Percentiles rank a stretch among this genome's conserved stretches.
Conservation (phyloP, 441 rosid genomes). For the Gossypium gossypioides region DNA sequence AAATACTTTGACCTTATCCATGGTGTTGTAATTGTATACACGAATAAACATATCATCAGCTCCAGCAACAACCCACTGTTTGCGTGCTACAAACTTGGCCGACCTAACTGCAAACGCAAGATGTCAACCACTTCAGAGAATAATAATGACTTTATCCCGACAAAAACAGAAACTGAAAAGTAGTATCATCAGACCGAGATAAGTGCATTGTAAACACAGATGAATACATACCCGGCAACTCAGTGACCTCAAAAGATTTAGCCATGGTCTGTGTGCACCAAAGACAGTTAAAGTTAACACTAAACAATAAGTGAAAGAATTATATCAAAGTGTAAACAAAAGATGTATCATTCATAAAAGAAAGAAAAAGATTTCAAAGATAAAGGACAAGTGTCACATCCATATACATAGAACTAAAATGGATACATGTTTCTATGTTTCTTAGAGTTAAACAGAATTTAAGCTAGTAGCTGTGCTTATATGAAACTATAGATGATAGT, state of each 20-base stretch:
- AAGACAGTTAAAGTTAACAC: conserved; percentile 20
- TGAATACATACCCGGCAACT: conserved; percentile 44
- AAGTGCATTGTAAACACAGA: not conserved
- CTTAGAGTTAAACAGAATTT: not conserved
- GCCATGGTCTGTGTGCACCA: conserved; percentile 37
- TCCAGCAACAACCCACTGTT: conserved; percentile 73
- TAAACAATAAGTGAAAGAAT: not conserved
- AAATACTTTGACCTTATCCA: conserved; percentile 69
- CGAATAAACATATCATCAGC: conserved; percentile 67
- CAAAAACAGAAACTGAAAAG: conserved; percentile 1
- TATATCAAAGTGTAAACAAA: not conserved
- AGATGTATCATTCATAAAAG: not conserved
- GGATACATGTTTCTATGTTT: not conserved
- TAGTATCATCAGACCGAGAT: not conserved
- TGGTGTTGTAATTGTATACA: conserved; percentile 63
- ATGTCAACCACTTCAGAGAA: conserved; percentile 15
- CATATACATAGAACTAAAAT: not conserved
- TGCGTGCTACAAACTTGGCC: conserved; percentile 61
- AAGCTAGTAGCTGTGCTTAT: not conserved
- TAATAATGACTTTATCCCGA: not conserved
- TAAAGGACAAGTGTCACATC: not conserved
- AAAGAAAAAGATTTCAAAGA: not conserved
- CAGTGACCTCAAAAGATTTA: conserved; percentile 58
- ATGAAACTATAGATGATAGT: not conserved
- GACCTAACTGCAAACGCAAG: conserved; percentile 48